A percentile compares a stretch with the other conserved stretches of the same genome.
These are phyloP conservation scores for Aschersonia sp. DNA, from an alignment of 2,329 filamentous ascomycete genomes.

Conservation along the genomic window DNA sequence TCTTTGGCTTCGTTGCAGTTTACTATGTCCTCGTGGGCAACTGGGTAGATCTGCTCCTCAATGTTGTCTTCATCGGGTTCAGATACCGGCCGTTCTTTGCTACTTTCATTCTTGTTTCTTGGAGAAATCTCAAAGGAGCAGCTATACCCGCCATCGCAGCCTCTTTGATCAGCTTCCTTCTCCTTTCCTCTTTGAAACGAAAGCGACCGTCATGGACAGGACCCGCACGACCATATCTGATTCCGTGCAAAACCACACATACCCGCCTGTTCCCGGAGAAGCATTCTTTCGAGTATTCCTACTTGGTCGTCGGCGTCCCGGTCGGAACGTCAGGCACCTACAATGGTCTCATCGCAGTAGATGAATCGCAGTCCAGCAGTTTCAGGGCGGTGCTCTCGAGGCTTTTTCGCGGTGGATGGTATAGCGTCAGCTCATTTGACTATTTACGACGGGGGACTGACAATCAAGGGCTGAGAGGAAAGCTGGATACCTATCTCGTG, in stretches of 20 bases:
- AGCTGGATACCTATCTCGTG: constrained; percentile 44
- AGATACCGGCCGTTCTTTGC: neutral
- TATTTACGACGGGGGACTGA: constrained; percentile 42
- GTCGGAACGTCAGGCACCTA: constrained; percentile 43
- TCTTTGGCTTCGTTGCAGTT: constrained; percentile 2
- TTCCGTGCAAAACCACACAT: constrained; percentile 53
- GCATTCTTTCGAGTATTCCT: constrained; percentile 56
- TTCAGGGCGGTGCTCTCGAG: constrained; percentile 1
- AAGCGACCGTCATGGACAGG: constrained; percentile 2
- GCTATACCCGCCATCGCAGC: neutral
- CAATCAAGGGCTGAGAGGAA: constrained; percentile 42
- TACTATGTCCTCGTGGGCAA: constrained; percentile 9
- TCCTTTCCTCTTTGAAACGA: neutral
- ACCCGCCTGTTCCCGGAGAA: constrained; percentile 50
- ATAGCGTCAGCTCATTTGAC: constrained; percentile 42
- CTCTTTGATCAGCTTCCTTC: neutral
- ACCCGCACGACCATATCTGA: constrained; percentile 31
- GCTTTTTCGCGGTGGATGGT: constrained; percentile 27
- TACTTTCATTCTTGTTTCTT: neutral
- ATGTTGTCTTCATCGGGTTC: constrained; percentile 1
- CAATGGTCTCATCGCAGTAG: constrained; percentile 40
- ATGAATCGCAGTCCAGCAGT: constrained; percentile 6
- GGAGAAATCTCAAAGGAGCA: neutral
- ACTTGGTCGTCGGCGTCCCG: constrained; percentile 54
- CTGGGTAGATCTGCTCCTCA: constrained; percentile 9